Percentiles rank a stretch among this genome's conserved stretches.
phyloP scores from a whole-genome alignment of 2,329 filamentous ascomycete species.

The Thelonectria discophora region DNA sequence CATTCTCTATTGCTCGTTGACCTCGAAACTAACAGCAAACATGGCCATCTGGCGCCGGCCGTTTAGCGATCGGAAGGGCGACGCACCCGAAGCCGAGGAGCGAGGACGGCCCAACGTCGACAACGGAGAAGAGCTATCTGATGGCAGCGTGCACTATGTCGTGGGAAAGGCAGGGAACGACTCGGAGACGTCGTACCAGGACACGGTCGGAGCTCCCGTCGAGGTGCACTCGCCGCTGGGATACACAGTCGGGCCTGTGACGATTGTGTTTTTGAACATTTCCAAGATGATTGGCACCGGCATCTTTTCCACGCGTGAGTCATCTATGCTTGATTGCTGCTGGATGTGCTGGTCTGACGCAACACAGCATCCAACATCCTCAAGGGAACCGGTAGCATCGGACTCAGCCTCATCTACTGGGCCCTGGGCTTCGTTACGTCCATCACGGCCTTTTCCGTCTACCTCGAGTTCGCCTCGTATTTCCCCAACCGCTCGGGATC shows the following conservation, averaged over 20 bases:
- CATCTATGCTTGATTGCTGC: background rate
- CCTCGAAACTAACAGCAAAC: background rate
- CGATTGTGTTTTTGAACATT: conserved; percentile 67
- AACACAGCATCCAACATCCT: conserved; percentile 64
- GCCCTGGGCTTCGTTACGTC: conserved; percentile 68
- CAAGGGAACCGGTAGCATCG: conserved; percentile 67
- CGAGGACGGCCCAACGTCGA: conserved; percentile 17
- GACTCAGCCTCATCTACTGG: conserved; percentile 71
- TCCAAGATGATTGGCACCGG: conserved; percentile 71
- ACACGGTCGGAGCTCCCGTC: conserved; percentile 68
- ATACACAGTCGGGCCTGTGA: conserved; percentile 63
- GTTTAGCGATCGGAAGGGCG: conserved; percentile 27
- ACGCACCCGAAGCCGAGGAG: conserved; percentile 24
- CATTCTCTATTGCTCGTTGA: background rate
- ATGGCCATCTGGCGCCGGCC: conserved; percentile 34
- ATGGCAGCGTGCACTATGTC: conserved; percentile 28
- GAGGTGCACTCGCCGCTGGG: conserved; percentile 66
- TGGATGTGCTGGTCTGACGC: background rate
- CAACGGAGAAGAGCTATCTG: conserved; percentile 18
- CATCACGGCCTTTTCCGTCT: conserved; percentile 63
- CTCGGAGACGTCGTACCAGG: conserved; percentile 62
- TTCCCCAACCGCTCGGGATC: conserved; percentile 73
- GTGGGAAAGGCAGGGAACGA: conserved; percentile 55
- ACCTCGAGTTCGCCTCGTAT: conserved; percentile 70
- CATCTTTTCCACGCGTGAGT: conserved; percentile 69